These are phyloP conservation scores for Sungouiozyma intestinalis DNA, from an alignment of 805 yeast species.

Conservation along the genomic window DNA sequence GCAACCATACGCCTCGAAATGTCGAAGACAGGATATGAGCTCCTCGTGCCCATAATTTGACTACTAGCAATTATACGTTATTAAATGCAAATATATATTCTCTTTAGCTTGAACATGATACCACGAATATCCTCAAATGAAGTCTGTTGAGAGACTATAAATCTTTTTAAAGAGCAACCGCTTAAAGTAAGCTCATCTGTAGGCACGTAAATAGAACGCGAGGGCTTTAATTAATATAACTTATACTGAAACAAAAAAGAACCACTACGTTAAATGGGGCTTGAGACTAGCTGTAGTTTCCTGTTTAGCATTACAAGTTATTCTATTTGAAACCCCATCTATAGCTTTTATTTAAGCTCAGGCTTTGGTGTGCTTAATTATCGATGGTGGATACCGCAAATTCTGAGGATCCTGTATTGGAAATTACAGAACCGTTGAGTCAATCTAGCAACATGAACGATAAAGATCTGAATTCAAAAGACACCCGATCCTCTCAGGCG, in stretches of 20 bases:
- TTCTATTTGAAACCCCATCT: neutral
- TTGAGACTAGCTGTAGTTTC: no score
- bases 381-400: neutral
- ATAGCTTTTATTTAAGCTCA: no score
- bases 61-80: neutral
- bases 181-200: neutral
- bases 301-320: no score
- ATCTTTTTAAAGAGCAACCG: no score
- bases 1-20: constrained; percentile 4
- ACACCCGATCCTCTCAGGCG: neutral
- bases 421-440: neutral
- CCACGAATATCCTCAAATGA: neutral
- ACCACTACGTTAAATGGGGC: no score
- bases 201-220: no score
- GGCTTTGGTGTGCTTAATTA: no score
- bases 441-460: neutral
- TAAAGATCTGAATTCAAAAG: neutral
- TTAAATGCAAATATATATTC: neutral
- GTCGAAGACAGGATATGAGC: neutral
- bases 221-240: no score
- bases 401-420: neutral
- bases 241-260: no score
- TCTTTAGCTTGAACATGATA: neutral
- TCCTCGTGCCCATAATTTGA: neutral
- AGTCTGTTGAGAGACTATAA: neutral